Conservation (phyloP, 495 filamentous ascomycete genomes). For the Penicillium pulvis region DNA sequence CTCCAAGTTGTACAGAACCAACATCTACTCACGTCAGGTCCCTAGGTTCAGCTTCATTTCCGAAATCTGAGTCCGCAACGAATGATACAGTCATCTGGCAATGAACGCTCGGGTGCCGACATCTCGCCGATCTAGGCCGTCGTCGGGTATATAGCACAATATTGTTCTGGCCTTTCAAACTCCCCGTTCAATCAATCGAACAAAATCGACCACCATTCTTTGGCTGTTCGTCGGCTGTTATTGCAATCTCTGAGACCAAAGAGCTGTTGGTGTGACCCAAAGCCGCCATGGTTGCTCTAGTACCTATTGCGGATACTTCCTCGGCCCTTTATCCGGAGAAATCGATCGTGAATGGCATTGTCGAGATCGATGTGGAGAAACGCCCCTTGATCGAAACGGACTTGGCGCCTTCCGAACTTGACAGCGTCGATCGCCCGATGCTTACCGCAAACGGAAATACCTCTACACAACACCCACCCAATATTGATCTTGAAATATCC, state of each 20-base stretch:
- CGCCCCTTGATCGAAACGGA: slow-evolving; percentile 6
- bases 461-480: slow-evolving; percentile 9
- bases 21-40: slow-evolving; percentile 4
- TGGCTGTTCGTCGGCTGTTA: background rate
- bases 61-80: slow-evolving; percentile 26
- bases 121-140: background rate
- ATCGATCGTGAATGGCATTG: slow-evolving; percentile 10
- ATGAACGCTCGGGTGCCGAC: slow-evolving; percentile 1
- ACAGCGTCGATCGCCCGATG: slow-evolving; percentile 7
- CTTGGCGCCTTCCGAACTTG: slow-evolving; percentile 10
- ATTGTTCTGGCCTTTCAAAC: slow-evolving; percentile 3
- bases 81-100: slow-evolving; percentile 27
- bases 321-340: slow-evolving; percentile 11
- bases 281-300: slow-evolving; percentile 22
- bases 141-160: slow-evolving; percentile 24
- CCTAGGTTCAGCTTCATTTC: slow-evolving; percentile 20
- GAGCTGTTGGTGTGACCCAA: background rate
- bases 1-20: slow-evolving; percentile 25
- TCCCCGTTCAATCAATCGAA: background rate
- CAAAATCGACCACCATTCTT: background rate
- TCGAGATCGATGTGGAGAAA: slow-evolving; percentile 2
- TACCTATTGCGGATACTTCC: slow-evolving; percentile 18
- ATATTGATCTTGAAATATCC: slow-evolving; percentile 3
- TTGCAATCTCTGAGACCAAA: background rate
- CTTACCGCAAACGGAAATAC: slow-evolving; percentile 28